phyloP scores from a whole-genome alignment of 768 basidiomycete genomes.

The Kwoniella dejecticola region DNA sequence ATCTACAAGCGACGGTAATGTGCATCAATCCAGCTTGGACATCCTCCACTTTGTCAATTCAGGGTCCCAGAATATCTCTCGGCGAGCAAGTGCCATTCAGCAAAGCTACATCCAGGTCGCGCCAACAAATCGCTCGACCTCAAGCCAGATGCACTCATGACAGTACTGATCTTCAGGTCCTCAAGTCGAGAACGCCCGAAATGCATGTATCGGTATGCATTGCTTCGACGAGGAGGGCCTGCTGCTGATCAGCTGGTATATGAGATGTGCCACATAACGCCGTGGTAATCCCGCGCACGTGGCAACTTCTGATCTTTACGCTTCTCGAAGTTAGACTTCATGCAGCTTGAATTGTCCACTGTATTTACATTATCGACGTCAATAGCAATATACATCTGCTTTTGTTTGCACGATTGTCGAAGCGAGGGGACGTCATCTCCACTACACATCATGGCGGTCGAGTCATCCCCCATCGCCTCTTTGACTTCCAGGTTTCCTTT shows the following conservation, averaged over 20 bases:
- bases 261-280: constrained; percentile 3
- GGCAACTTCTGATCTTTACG: neutral
- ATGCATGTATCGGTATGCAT: no score
- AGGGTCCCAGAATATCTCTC: neutral
- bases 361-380: neutral
- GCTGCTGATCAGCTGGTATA: no score
- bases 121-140: no score
- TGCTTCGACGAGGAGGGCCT: no score
- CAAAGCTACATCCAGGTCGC: no score
- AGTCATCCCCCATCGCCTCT: constrained; percentile 33
- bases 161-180: no score
- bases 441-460: constrained; percentile 7
- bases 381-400: neutral
- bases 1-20: neutral
- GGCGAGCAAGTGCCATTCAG: no score
- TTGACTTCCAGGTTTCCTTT: constrained; percentile 73
- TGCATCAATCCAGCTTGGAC: constrained; percentile 3
- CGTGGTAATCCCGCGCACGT: constrained; percentile 8
- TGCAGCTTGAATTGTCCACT: neutral
- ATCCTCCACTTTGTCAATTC: constrained; percentile 16
- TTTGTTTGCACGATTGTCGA: neutral
- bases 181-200: no score
- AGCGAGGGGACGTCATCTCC: neutral
- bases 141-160: no score
- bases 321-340: neutral